Evolutionary conservation across 495 filamentous ascomycete genomes (phyloP), one percentile per base, ranked within the genome.

Genomic region (Tuber borchii): DNA sequence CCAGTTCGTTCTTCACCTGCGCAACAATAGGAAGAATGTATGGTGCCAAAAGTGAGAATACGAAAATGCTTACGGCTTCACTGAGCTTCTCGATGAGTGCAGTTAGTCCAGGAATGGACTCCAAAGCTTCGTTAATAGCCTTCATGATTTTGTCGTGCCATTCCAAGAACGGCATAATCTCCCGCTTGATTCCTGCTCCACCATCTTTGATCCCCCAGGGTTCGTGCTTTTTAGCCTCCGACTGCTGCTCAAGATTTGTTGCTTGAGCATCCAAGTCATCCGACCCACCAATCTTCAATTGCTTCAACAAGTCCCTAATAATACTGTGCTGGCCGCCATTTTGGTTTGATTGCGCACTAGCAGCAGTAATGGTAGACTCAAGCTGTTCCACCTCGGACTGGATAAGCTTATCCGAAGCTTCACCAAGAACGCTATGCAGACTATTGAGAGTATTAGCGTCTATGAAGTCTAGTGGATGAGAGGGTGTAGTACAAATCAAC

Each of bases 141-240:
- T 92, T 88, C 88, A 97, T 90, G 43, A 96, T 86, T 46, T 94
- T 88, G 81, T 97, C 93, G 81, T 97, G 93, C 87, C 92, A 96
- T 84, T 95, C 88, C 69, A 97, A 88, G 71, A 92, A 90, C 6
- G 94, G 93, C 84, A 93, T 93, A 73, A 97, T 90, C 83, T 95
- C 90, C 78, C 87, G 86, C 75, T 89, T 89, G 39, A 92, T 84
- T 78, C 93, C 86, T 72, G 90, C 78, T 2, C 73, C 76, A 2
- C 51, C 69, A 20, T 42, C 26, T 16, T 34, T 69, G 17, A 83
- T 65, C 26, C 81, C 81, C 74, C 74, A 83, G 14, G 76, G 74
- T 22, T 81, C 20, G 3, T 75, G 73, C 37, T n/a, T 20, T 9
- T 80, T n/a, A 22, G 71, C 75, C 40, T 78, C 87, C 48, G 85